A percentile compares a stretch with the other conserved stretches of the same genome.
These are phyloP conservation scores for Chalciporus chontae DNA, from an alignment of 768 basidiomycete species.

Conservation along the genomic window DNA sequence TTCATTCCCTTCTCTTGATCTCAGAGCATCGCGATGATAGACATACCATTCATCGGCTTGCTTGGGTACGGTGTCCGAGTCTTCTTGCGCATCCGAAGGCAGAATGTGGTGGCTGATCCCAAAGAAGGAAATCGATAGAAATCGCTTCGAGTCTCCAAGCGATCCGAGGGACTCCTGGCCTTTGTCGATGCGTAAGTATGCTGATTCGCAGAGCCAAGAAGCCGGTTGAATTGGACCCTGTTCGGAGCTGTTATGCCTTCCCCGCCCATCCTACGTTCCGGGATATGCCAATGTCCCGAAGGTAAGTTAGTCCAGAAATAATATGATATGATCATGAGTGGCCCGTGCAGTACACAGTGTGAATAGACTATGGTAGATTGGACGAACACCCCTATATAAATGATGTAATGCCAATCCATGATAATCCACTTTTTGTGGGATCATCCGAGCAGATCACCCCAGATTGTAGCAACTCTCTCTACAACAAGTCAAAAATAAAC, in stretches of 20 bases:
- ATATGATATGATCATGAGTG: no score
- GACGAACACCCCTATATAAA: no score
- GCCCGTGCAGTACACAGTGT: no score
- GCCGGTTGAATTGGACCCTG: background rate
- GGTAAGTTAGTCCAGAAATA: no score
- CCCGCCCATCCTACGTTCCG: no score
- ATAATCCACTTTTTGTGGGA: slow-evolving; percentile 5
- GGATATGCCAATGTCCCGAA: no score
- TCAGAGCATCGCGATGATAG: background rate
- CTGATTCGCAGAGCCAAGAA: slow-evolving; percentile 12
- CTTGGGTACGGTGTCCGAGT: background rate
- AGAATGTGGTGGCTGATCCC: slow-evolving; percentile 1
- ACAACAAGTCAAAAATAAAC: background rate
- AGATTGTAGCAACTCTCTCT: slow-evolving; percentile 4
- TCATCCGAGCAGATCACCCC: slow-evolving; percentile 6
- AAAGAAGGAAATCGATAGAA: background rate
- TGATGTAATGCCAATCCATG: no score
- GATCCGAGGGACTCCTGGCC: slow-evolving; percentile 9
- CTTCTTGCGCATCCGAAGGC: slow-evolving; percentile 13
- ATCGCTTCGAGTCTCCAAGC: slow-evolving; percentile 7
- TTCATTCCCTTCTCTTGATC: background rate
- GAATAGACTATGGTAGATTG: no score
- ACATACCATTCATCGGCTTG: background rate
- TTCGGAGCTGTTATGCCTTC: no score
- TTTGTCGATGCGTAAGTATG: slow-evolving; percentile 2